A percentile compares a stretch with the other conserved stretches of the same genome.
Evolutionary conservation across 202 grass and related monocot species (phyloP).

Genomic region (Setaria viridis): DNA sequence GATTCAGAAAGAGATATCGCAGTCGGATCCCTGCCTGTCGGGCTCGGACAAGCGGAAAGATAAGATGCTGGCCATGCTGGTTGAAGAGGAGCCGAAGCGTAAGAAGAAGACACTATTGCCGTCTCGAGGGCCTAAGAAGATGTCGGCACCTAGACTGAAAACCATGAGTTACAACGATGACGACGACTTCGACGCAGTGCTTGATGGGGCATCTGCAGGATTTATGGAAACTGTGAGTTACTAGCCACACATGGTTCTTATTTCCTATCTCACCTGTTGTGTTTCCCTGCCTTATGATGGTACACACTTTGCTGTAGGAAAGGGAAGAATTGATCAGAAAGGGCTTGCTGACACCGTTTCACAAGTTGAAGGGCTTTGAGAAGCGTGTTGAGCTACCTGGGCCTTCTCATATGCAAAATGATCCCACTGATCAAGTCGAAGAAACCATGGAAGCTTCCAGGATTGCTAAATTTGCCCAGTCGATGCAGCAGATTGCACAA

Average conservation of each 20-base stretch:
- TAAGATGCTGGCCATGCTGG: constrained; percentile 65
- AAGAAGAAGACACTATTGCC: constrained; percentile 51
- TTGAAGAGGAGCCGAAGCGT: constrained; percentile 59
- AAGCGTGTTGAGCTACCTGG: constrained; percentile 63
- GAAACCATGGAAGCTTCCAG: constrained; percentile 66
- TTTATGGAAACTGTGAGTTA: constrained; percentile 96
- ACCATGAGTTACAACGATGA: constrained; percentile 76
- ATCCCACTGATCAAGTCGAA: constrained; percentile 34
- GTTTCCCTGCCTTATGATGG: constrained; percentile 32
- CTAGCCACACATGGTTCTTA: not conserved
- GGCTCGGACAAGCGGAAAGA: constrained; percentile 28
- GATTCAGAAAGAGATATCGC: constrained; percentile 69
- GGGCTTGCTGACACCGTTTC: constrained; percentile 91
- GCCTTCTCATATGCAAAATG: constrained; percentile 44
- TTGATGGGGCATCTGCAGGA: constrained; percentile 77
- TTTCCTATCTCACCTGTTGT: constrained; percentile 5
- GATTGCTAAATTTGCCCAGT: constrained; percentile 74
- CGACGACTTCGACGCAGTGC: constrained; percentile 69
- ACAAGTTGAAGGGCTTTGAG: constrained; percentile 92
- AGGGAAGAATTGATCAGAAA: constrained; percentile 91
- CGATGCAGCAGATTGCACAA: constrained; percentile 62
- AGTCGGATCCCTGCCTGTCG: constrained; percentile 41
- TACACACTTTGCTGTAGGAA: constrained; percentile 59
- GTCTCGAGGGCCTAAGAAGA: constrained; percentile 39
- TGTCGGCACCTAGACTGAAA: constrained; percentile 47